Conservation (phyloP, 257 asterid species). For the Scutellaria barbata region DNA sequence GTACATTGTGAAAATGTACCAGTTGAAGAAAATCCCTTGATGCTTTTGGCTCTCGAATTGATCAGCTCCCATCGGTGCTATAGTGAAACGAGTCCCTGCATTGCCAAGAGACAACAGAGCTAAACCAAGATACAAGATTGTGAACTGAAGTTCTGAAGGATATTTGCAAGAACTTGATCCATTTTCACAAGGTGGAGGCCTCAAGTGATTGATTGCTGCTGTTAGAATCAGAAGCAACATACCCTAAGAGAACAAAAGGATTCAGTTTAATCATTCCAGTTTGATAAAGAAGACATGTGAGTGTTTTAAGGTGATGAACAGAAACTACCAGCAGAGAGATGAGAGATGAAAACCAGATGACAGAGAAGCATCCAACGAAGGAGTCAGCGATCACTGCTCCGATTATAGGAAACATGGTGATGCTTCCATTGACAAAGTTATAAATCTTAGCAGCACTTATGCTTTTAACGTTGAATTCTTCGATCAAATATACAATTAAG, state of each 20-base stretch:
- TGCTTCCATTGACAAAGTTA: slow-evolving; percentile 72
- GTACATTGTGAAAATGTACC: slow-evolving; percentile 68
- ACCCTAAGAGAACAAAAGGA: slow-evolving; percentile 48
- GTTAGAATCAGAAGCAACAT: slow-evolving; percentile 48
- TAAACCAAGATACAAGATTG: slow-evolving; percentile 53
- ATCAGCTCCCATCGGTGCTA: slow-evolving; percentile 75
- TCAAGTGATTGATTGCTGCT: slow-evolving; percentile 46
- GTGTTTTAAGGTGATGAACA: neutral
- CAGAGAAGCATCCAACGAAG: slow-evolving; percentile 67
- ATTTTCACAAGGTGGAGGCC: slow-evolving; percentile 55
- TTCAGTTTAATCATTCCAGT: neutral
- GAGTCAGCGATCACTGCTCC: slow-evolving; percentile 85
- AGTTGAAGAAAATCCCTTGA: slow-evolving; percentile 59
- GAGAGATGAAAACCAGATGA: slow-evolving; percentile 77
- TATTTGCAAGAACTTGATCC: slow-evolving; percentile 45
- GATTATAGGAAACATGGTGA: slow-evolving; percentile 67
- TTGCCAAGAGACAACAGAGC: slow-evolving; percentile 57
- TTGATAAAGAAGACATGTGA: neutral
- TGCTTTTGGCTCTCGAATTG: slow-evolving; percentile 54
- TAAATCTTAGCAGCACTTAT: slow-evolving; percentile 75
- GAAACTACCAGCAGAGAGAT: slow-evolving; percentile 62
- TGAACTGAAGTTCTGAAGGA: slow-evolving; percentile 54
- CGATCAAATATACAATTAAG: slow-evolving; percentile 72
- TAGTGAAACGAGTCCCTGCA: slow-evolving; percentile 68
- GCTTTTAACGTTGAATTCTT: slow-evolving; percentile 76